Evolutionary conservation across 2,329 filamentous ascomycete genomes (phyloP).

Genomic region (Fusarium sp.): DNA sequence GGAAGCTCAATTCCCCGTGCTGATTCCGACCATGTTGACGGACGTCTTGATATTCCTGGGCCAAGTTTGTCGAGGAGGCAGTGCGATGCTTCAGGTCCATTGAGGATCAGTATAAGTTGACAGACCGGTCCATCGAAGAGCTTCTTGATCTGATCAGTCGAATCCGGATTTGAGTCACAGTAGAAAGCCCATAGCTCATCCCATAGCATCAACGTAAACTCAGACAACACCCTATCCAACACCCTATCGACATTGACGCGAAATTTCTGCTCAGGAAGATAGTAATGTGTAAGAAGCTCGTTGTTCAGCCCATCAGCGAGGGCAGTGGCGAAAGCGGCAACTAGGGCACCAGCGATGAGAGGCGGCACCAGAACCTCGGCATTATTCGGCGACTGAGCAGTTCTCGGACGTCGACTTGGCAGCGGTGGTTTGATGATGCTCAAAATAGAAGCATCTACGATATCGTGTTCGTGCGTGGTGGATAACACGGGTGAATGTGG

Average conservation of each 20-base stretch:
- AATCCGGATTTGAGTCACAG: slow-evolving; percentile 43
- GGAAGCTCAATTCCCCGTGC: slow-evolving; percentile 49
- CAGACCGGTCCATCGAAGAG: slow-evolving; percentile 53
- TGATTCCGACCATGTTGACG: slow-evolving; percentile 48
- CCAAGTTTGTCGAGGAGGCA: slow-evolving; percentile 51
- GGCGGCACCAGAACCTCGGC: slow-evolving; percentile 50
- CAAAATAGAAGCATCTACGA: slow-evolving; percentile 24
- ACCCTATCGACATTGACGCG: slow-evolving; percentile 51
- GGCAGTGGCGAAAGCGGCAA: slow-evolving; percentile 50
- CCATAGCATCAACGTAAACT: slow-evolving; percentile 50
- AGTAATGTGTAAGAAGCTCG: slow-evolving; percentile 53
- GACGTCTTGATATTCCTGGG: slow-evolving; percentile 49
- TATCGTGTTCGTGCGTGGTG: slow-evolving; percentile 25
- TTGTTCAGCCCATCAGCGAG: slow-evolving; percentile 51
- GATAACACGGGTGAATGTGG: slow-evolving; percentile 40
- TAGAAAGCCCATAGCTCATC: slow-evolving; percentile 52
- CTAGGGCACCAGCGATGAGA: slow-evolving; percentile 50
- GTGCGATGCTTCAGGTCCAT: slow-evolving; percentile 50
- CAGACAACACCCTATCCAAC: slow-evolving; percentile 49
- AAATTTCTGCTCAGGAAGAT: slow-evolving; percentile 48
- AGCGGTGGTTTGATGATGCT: slow-evolving; percentile 51
- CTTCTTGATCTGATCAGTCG: slow-evolving; percentile 46
- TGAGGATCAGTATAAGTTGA: slow-evolving; percentile 52
- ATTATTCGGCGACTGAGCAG: slow-evolving; percentile 45
- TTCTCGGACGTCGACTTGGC: slow-evolving; percentile 46